phyloP scores from a whole-genome alignment of 2,329 filamentous ascomycete species.

The Gnomoniopsis sp. region DNA sequence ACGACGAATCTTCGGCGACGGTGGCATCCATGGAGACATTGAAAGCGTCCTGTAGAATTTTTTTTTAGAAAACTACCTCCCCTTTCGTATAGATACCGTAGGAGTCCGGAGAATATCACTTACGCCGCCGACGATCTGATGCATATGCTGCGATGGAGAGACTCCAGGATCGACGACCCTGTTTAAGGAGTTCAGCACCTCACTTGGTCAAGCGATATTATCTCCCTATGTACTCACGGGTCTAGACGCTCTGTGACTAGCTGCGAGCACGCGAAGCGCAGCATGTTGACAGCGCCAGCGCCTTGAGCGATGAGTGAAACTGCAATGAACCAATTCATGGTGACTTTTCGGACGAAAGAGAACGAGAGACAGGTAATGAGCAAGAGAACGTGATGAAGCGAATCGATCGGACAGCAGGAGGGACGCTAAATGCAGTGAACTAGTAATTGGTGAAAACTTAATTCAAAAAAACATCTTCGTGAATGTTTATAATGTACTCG shows the following conservation, averaged over 20 bases:
- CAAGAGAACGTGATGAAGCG: not conserved
- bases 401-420: not conserved
- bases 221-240: slow-evolving; percentile 14
- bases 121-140: slow-evolving; percentile 49
- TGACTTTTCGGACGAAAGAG: not conserved
- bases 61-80: too few relatives aligned
- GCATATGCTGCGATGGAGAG: slow-evolving; percentile 49
- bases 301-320: not conserved
- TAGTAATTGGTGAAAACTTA: not conserved
- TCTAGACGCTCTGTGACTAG: slow-evolving; percentile 42
- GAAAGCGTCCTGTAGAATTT: slow-evolving; percentile 29
- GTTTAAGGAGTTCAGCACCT: not conserved
- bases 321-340: not conserved
- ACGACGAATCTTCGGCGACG: slow-evolving; percentile 27
- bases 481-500: too few relatives aligned
- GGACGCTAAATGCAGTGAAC: not conserved
- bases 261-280: slow-evolving; percentile 43
- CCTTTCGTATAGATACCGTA: not conserved
- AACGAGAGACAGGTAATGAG: not conserved
- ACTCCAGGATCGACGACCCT: slow-evolving; percentile 32
- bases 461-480: too few relatives aligned
- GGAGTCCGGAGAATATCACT: not conserved
- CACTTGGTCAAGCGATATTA: not conserved
- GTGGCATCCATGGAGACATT: slow-evolving; percentile 34
- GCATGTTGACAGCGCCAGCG: not conserved